Evolutionary conservation across 225 moss, liverwort and hornwort genomes (phyloP), one percentile per base, ranked within the genome.

Genomic region (Marchantia paleacea): DNA sequence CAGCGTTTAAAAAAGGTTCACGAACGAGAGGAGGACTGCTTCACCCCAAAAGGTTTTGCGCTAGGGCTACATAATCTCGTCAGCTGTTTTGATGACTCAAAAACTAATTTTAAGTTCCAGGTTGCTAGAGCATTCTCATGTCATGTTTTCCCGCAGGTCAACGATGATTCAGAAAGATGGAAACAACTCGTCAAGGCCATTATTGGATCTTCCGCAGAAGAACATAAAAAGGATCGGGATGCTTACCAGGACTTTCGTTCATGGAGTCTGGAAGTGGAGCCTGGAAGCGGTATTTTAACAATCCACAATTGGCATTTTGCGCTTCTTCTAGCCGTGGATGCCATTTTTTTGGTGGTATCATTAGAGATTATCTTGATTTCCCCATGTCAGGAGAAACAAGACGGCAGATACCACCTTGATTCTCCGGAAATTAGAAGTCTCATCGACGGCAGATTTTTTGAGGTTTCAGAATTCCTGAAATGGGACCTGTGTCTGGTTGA

Each of bases 401-500:
- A 39, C 39, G 2, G 3, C 61, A 20, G 22, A 61, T 67, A 26
- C 26, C 10, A 2, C 26, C 2, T 0, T 2, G 25, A 28, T 30
- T 10, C 29, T 25, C 29, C 8, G 66, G 8, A 22, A 2, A 26
- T 67, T 6, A 14, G 0, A 67, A 67, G 7, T 10, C 66, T 67
- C 13, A 30, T 29, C 66, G 29, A 67, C 8, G 28, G 22, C 26
- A 26, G 14, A 26, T 10, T 5, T 0, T 67, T 67, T 26, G 15
- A 69, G 39, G 8, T 69, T 15, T 15, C 39, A 8, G 39, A 39
- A 47, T 69, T 69, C 47, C 39, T 31, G 3, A 69, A 69, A 19
- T 69, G 69, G 69, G 69, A 69, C 39, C 12, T 69, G 69, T 12
- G 69, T 69, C 39, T 69, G 16, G 39, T 69, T 0, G 69, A 69